Evolutionary conservation across 305 asterid genomes (phyloP).

Genomic region (Plantago coronopus): DNA sequence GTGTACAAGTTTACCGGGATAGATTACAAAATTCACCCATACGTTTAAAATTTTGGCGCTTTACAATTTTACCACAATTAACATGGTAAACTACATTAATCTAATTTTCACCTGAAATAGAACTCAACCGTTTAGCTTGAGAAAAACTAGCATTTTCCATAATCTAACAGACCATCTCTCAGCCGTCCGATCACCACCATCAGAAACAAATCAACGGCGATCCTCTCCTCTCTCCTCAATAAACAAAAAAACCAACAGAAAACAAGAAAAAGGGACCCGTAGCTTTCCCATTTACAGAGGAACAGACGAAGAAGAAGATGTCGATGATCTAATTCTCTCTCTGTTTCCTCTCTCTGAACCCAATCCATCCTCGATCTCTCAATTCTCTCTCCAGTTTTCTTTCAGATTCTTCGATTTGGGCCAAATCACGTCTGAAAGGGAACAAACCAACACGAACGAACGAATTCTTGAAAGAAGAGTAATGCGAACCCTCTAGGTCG

Average conservation of each 20-base stretch:
- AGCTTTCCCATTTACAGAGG: neutral
- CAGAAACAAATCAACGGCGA: neutral
- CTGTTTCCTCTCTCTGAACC: neutral
- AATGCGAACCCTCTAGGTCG: too few relatives aligned
- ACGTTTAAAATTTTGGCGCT: too few relatives aligned
- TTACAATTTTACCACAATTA: too few relatives aligned
- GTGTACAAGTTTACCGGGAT: too few relatives aligned
- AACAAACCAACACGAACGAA: too few relatives aligned
- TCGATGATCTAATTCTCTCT: neutral
- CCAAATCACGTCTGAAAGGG: neutral
- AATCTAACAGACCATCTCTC: neutral
- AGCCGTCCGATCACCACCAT: neutral
- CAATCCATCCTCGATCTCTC: neutral
- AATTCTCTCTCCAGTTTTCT: neutral
- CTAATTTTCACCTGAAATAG: too few relatives aligned
- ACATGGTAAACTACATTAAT: too few relatives aligned
- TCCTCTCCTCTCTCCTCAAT: slow-evolving; percentile 2
- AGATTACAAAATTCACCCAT: too few relatives aligned
- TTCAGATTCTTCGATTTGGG: neutral
- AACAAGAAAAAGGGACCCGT: neutral
- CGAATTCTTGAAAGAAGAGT: too few relatives aligned
- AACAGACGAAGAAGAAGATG: neutral
- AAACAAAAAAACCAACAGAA: neutral
- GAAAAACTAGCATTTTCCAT: too few relatives aligned
- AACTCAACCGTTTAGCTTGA: too few relatives aligned